Base-by-base conservation (phyloP, 2,329 filamentous ascomycete species). In the Sporothrix mexicana region DNA sequence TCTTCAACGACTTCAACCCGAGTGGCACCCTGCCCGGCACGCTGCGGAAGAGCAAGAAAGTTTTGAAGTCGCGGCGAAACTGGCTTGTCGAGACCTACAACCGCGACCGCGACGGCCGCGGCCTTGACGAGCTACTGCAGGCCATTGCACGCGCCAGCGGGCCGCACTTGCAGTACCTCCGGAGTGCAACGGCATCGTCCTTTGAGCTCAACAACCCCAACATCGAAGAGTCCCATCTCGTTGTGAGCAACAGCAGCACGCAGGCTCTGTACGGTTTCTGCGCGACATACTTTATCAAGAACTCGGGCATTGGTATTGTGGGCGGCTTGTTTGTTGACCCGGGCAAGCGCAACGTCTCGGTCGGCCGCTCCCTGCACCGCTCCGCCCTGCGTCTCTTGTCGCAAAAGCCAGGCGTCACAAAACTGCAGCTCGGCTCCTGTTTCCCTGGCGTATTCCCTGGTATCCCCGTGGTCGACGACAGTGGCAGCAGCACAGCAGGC, bases 81-180 rank as follows among this genome's bases (percentile, higher is more conserved):
- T 98, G 95, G 95, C 88, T 98, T 1, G 95, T 98, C 0, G 95
- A 98, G 79, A 90, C 88, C 62, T 98, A 94, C 83, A 92, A 95
- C 77, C 90, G 91, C 73, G 90, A 93, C 53, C 87, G 95, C 72
- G 95, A 98, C 79, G 85, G 87, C 1, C 84, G 87, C 66, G 92
- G 90, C 0, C 84, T 98, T 6, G 90, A 95, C 73, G 90, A 88
- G n/a, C 85, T 98, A 9, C 86, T 97, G 66, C 88, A 88, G 72
- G 86, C 89, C 3, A 85, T 95, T 2, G 89, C 92, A 62, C 90
- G 93, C 73, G 88, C 88, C 23, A 89, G 88, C 69, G 86, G 88
- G 0, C 90, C 91, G 0, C 89, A 88, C 47, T 86, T 93, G 61
- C 88, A 88, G 25, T 93, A 94, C 78, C 82, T 97, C 6, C 86